Conservation (phyloP, 495 filamentous ascomycete genomes). For the Penicillium desertorum region DNA sequence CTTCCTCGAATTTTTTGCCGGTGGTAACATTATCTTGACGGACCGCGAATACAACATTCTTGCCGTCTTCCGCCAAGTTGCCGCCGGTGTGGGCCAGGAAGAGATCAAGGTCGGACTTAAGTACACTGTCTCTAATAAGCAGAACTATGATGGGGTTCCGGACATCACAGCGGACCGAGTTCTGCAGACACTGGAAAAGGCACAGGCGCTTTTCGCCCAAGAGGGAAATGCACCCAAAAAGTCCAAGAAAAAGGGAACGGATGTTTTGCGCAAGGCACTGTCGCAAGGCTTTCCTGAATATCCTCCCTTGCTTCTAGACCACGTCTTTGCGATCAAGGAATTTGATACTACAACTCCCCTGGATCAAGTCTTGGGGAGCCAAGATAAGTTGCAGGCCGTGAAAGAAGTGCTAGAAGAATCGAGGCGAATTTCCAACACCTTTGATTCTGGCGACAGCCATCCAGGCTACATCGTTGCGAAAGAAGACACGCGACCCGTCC, state of each 20-base stretch:
- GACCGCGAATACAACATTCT: constrained; percentile 77
- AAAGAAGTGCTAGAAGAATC: constrained; percentile 67
- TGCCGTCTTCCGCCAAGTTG: constrained; percentile 75
- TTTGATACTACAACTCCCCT: constrained; percentile 67
- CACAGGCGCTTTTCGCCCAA: constrained; percentile 53
- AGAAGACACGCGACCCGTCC: constrained; percentile 38
- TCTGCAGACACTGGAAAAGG: constrained; percentile 64
- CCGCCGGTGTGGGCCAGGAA: constrained; percentile 68
- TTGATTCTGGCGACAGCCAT: constrained; percentile 34
- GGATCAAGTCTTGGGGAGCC: constrained; percentile 65
- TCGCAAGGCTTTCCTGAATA: constrained; percentile 81
- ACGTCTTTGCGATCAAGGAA: constrained; percentile 66
- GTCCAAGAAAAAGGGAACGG: constrained; percentile 75
- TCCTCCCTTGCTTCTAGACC: constrained; percentile 82
- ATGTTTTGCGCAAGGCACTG: constrained; percentile 73
- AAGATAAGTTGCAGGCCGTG: constrained; percentile 61
- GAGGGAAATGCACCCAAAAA: constrained; percentile 60
- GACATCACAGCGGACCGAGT: constrained; percentile 70
- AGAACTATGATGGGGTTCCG: constrained; percentile 75
- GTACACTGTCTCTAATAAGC: constrained; percentile 79
- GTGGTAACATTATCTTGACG: constrained; percentile 91
- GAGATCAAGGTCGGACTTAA: constrained; percentile 69
- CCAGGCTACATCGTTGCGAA: constrained; percentile 89
- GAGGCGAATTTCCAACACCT: constrained; percentile 44
- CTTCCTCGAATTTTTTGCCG: constrained; percentile 93